Base-by-base conservation (phyloP, 2,329 filamentous ascomycete species). In the Aspergillus uvarum region DNA sequence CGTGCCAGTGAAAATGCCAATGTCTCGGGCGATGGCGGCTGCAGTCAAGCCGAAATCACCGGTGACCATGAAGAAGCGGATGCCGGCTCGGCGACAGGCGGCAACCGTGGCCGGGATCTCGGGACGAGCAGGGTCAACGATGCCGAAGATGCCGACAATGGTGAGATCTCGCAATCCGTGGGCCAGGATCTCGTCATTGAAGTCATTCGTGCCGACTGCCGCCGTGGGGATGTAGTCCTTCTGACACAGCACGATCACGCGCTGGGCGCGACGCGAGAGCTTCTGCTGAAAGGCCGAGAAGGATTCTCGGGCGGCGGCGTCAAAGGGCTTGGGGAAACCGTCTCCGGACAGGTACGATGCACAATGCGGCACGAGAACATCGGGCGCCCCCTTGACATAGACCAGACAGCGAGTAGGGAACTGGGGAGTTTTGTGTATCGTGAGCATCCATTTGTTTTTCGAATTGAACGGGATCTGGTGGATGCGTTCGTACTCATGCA, bases 401-500 rank as follows among this genome's bases (percentile, higher is more conserved):
- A 73, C 44, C 42, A 72, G 60, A 26, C 69, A 70, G 19, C 47
- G 54, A 5, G 60, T 60, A 11, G 35, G 80, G 65, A 16, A 75
- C 76, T 31, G 76, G 70, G 64, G 67, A 65, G 71, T 63, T 59
- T 65, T 61, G 59, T 66, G 65, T 60, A 88, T 81, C 32, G 86
- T 83, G 54, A 93, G 84, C 85, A 92, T 92, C 75, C 87, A 92
- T 74, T 93, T 93, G 77, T 92, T 92, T 78, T 91, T 91, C 73
- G 88, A 91, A 77, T 92, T 93, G 77, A 93, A 93, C 0, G 88
- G 87, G 22, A 91, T 80, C 59, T 89, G 86, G 67, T 87, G 91
- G 3, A 86, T 82, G 57, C 85, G 86, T 47, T 83, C 82, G 86
- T 88, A 91, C 63, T 82, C 24, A 2, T 63, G 80, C 12, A 82